Conservation (phyloP, 768 basidiomycete genomes). For the Boletus barrowsii region DNA sequence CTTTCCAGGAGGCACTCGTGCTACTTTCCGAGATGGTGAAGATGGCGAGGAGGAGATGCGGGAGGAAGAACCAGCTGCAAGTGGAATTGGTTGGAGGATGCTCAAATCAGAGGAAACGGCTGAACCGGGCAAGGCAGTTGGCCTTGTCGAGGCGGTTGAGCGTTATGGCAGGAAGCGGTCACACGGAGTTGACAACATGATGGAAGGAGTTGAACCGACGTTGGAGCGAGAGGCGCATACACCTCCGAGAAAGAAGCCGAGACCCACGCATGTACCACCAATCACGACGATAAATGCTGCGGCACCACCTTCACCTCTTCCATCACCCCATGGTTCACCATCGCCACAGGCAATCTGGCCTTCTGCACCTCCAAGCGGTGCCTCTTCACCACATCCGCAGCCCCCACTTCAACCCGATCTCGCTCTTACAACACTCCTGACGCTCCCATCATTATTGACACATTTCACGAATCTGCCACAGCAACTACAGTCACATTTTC, state of each 20-base stretch:
- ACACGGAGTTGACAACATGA: slow-evolving; percentile 52
- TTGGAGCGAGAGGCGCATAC: slow-evolving; percentile 43
- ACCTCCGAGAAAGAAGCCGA: slow-evolving; percentile 74
- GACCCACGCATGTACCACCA: slow-evolving; percentile 55
- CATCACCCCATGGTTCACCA: slow-evolving; percentile 83
- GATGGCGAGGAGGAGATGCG: slow-evolving; percentile 63
- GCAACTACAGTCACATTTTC: slow-evolving; percentile 86
- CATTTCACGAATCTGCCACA: slow-evolving; percentile 82
- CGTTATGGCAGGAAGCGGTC: slow-evolving; percentile 68
- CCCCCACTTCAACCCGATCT: slow-evolving; percentile 80
- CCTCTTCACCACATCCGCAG: slow-evolving; percentile 65
- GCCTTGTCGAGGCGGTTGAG: slow-evolving; percentile 77
- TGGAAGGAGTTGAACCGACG: slow-evolving; percentile 72
- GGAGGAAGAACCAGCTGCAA: slow-evolving; percentile 64
- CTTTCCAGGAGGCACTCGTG: slow-evolving; percentile 78
- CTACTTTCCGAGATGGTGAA: slow-evolving; percentile 74
- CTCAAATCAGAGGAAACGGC: slow-evolving; percentile 59
- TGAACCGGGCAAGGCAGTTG: slow-evolving; percentile 52
- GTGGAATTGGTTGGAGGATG: slow-evolving; percentile 75
- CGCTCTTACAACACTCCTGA: slow-evolving; percentile 77
- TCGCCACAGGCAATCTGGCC: slow-evolving; percentile 75
- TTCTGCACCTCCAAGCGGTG: slow-evolving; percentile 76
- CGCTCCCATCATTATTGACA: slow-evolving; percentile 76
- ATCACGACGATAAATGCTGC: slow-evolving; percentile 68
- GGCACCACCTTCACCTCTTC: slow-evolving; percentile 80